phyloP scores from a whole-genome alignment of 2,329 filamentous ascomycete genomes.

The Didymella segeticola region DNA sequence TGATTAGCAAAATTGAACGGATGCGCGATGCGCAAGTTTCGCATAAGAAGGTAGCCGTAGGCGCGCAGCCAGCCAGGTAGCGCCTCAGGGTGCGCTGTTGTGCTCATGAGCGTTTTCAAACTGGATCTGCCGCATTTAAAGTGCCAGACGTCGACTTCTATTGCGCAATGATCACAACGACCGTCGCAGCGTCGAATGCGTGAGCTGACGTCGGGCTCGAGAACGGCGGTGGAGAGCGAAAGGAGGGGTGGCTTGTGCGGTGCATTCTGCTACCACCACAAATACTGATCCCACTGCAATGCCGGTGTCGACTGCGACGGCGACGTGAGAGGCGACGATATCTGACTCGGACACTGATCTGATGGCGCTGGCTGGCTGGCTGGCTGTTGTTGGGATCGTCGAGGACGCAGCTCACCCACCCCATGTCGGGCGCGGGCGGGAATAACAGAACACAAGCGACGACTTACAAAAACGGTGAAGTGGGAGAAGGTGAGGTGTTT shows the following conservation, averaged over 20 bases:
- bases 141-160: neutral
- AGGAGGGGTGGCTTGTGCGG: slow-evolving; percentile 39
- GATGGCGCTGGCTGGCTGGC: slow-evolving; percentile 25
- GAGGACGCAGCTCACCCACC: slow-evolving; percentile 38
- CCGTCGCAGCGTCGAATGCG: slow-evolving; percentile 17
- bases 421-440: slow-evolving; percentile 30
- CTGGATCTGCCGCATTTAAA: neutral
- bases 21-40: slow-evolving; percentile 20
- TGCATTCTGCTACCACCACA: slow-evolving; percentile 26
- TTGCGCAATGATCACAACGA: neutral
- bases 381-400: slow-evolving; percentile 24
- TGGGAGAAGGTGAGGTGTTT: slow-evolving; percentile 14
- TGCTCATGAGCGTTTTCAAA: neutral
- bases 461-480: slow-evolving; percentile 41
- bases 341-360: slow-evolving; percentile 20
- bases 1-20: slow-evolving; percentile 34
- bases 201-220: slow-evolving; percentile 27
- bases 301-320: slow-evolving; percentile 18
- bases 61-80: slow-evolving; percentile 22
- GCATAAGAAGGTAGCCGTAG: slow-evolving; percentile 19
- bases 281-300: slow-evolving; percentile 15
- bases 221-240: slow-evolving; percentile 30
- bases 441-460: slow-evolving; percentile 36
- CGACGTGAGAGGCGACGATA: slow-evolving; percentile 13
- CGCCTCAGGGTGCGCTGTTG: slow-evolving; percentile 28